Base-by-base conservation (phyloP, 305 asterid genomes). In the Andrographis paniculata region DNA sequence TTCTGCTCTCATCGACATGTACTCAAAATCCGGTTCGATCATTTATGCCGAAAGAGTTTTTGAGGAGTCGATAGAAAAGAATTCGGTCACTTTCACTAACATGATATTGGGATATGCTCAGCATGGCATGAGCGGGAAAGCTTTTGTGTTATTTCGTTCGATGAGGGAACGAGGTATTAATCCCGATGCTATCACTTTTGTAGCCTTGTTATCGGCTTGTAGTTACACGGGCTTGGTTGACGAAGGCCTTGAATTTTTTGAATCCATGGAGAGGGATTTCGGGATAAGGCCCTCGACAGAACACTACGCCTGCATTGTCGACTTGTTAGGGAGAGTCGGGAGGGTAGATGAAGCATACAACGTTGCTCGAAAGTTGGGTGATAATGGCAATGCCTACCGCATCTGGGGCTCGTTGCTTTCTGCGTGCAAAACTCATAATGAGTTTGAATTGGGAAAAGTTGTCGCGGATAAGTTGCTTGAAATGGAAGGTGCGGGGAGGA, bases 61-160 rank as follows among this genome's bases (percentile, higher is more conserved):
- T 56, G 20, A 39, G 48, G 72, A 48, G 23, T 61, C 73, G 46
- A 48, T 53, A n/a, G 83, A 72, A 53, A 84, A 68, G 52, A 87
- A 79, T 53, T 69, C 87, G 1, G 84, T 87, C 27, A 84, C 92
- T 45, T 84, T 50, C 72, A 84, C 93, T 6, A 87, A 79, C 64
- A 84, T 88, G 95, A 84, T 79, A 63, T 47, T 79, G 64, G 97
- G 95, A 43, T 88, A 84, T 58, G 97, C 81, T 31, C 97, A 75
- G 33, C 87, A 88, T 46, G 95, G 97, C 28, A 79, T 77, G 87
- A 86, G 88, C 17, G 75, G 68, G 65, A 77, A 79, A 58, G 94
- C 97, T 19, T 18, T 84, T 11, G 30, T 1, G 41, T 58, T 79
- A 4, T 81, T 84, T 49, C 60, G 59, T 45, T 69, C 83, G 16